phyloP scores from a whole-genome alignment of 2,329 filamentous ascomycete species.

The Diplodia intermedia region DNA sequence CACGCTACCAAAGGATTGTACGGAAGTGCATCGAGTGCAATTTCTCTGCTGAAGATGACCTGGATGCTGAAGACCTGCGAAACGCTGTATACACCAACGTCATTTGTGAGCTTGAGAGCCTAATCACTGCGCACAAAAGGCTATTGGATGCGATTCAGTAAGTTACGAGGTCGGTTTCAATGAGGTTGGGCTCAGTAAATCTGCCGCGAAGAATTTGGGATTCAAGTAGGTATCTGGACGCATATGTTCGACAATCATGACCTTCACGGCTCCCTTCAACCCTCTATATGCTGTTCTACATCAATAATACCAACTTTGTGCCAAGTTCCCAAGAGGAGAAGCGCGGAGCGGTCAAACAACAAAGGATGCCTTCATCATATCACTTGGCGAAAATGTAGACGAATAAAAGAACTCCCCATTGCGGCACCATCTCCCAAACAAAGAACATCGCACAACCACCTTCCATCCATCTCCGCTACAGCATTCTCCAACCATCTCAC shows the following conservation, averaged over 20 bases:
- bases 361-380: no score
- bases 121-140: not conserved
- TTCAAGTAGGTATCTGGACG: no score
- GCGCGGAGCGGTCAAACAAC: no score
- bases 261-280: no score
- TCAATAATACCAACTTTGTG: no score
- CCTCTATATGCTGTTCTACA: no score
- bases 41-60: not conserved
- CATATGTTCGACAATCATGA: not conserved
- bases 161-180: not conserved
- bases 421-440: no score
- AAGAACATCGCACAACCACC: no score
- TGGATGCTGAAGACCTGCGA: not conserved
- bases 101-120: not conserved
- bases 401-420: no score
- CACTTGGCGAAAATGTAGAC: no score
- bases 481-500: not conserved
- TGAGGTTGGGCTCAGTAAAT: not conserved
- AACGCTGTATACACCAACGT: not conserved
- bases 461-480: no score
- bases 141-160: not conserved
- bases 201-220: not conserved
- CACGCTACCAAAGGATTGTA: not conserved
- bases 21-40: slow-evolving; percentile 12
- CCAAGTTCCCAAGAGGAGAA: no score